Evolutionary conservation across 352 stramenopile species (phyloP).

Genomic region (Phytophthora pisi): DNA sequence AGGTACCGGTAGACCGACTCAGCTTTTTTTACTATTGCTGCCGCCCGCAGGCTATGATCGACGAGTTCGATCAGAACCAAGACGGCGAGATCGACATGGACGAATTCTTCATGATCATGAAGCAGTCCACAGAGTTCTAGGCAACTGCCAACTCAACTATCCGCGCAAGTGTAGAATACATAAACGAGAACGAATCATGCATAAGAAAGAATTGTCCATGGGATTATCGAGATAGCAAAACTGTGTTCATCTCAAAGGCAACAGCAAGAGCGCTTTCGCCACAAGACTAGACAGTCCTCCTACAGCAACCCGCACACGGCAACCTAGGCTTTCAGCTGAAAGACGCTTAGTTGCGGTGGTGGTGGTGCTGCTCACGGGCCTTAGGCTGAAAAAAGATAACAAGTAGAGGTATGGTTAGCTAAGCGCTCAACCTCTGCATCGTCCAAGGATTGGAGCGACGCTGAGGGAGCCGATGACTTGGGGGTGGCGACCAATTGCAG

Average conservation of each 20-base stretch:
- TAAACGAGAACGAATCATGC: constrained; percentile 5
- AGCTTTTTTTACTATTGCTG: not conserved
- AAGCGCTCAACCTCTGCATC: constrained; percentile 49
- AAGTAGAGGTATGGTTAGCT: constrained; percentile 20
- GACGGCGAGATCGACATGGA: constrained; percentile 91
- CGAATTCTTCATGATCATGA: constrained; percentile 93
- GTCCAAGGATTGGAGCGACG: constrained; percentile 25
- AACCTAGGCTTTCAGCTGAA: constrained; percentile 23
- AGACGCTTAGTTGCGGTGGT: constrained; percentile 79
- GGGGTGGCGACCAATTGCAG: constrained; percentile 11
- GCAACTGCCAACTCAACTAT: not conserved
- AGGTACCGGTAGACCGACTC: not conserved
- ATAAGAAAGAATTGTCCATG: constrained; percentile 41
- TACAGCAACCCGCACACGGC: constrained; percentile 23
- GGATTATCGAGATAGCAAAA: constrained; percentile 44
- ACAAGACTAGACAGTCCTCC: constrained; percentile 19
- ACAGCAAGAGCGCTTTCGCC: constrained; percentile 7
- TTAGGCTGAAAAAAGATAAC: constrained; percentile 50
- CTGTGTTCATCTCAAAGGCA: constrained; percentile 6
- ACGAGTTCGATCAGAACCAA: constrained; percentile 95
- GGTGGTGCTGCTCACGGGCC: constrained; percentile 70
- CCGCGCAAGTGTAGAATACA: not conserved
- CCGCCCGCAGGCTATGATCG: constrained; percentile 89
- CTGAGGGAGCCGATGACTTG: constrained; percentile 58
- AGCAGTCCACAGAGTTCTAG: constrained; percentile 82